A percentile compares a stretch with the other conserved stretches of the same genome.
These are phyloP conservation scores for Meripilus lineatus DNA, from an alignment of 1,284 basidiomycete species.

Conservation along the genomic window DNA sequence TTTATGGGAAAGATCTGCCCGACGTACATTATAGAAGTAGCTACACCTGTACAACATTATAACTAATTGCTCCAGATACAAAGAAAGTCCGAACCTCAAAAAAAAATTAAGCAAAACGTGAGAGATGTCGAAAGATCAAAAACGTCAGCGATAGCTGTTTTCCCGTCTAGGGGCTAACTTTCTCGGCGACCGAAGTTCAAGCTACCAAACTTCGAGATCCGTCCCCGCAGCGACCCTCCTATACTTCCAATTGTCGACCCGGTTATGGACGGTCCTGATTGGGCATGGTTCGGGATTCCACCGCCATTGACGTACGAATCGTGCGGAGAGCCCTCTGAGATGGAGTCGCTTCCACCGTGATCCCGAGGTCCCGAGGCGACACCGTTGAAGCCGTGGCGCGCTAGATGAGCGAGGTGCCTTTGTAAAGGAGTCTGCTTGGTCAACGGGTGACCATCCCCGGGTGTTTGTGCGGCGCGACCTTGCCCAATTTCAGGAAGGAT, in stretches of 20 bases:
- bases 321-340: slow-evolving; percentile 60
- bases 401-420: slow-evolving; percentile 69
- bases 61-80: slow-evolving; percentile 22
- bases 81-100: slow-evolving; percentile 7
- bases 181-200: slow-evolving; percentile 61
- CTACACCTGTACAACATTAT: slow-evolving; percentile 27
- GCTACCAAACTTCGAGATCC: slow-evolving; percentile 70
- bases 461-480: slow-evolving; percentile 5
- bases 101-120: slow-evolving; percentile 9
- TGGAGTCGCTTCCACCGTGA: slow-evolving; percentile 47
- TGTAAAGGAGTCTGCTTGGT: slow-evolving; percentile 70
- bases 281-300: slow-evolving; percentile 20
- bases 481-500: slow-evolving; percentile 14
- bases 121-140: slow-evolving; percentile 6
- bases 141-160: slow-evolving; percentile 2
- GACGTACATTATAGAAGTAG: no score
- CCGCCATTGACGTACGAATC: slow-evolving; percentile 66
- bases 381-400: slow-evolving; percentile 74
- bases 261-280: slow-evolving; percentile 28
- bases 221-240: slow-evolving; percentile 35
- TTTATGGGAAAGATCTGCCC: no score
- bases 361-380: slow-evolving; percentile 71
- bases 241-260: slow-evolving; percentile 33
- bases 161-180: slow-evolving; percentile 22
- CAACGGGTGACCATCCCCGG: slow-evolving; percentile 25